Evolutionary conservation across 805 yeast species (phyloP), one percentile per base, ranked within the genome.

Genomic region (Wickerhamomyces sydowiorum): DNA sequence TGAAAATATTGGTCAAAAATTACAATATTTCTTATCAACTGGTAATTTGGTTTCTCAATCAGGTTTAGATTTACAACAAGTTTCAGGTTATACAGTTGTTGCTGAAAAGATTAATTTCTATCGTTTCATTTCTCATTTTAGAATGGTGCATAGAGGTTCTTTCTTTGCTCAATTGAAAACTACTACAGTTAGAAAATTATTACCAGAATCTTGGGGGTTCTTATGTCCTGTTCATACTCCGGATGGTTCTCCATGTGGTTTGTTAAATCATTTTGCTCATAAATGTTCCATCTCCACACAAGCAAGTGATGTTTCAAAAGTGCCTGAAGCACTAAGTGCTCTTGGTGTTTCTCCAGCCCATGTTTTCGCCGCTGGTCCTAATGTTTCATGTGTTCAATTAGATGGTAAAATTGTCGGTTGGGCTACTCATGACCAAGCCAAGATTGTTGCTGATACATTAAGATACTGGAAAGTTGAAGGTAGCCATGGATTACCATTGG

Each of bases 71-170:
- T 77, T 93, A 65, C 99, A 93, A 67, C 99, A 93, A 71, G 96
- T 89, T 38, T 83, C 96, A 41, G 99, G 99, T 57, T 93, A 87
- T 65, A 93, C 99, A 1, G 99, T 93, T 52, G 98, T 93, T 48
- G 99, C 98, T 4, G 99, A 93, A 69, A 93, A 93, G 67, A 93
- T 93, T 66, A 93, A 93, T 64, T 93, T 89, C 75, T 85, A 93
- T 66, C 84, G 99, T 61, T 93, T 93, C 70, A 81, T 93, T 50
- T 82, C 98, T n/a, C 99, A 93, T 72, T 93, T 93, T 76, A 75
- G 99, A 69, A 93, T 93, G 99, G 98, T 93, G 40, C 99, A 93
- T 67, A 85, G 99, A 79, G 99, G 99, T 66, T 88, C 98, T 51
- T 93, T 93, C 81, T 93, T 93, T 64, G 97, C 99, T 36, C 96